Conservation (phyloP, 2,329 filamentous ascomycete genomes). For the Teratosphaeria zuluensis region DNA sequence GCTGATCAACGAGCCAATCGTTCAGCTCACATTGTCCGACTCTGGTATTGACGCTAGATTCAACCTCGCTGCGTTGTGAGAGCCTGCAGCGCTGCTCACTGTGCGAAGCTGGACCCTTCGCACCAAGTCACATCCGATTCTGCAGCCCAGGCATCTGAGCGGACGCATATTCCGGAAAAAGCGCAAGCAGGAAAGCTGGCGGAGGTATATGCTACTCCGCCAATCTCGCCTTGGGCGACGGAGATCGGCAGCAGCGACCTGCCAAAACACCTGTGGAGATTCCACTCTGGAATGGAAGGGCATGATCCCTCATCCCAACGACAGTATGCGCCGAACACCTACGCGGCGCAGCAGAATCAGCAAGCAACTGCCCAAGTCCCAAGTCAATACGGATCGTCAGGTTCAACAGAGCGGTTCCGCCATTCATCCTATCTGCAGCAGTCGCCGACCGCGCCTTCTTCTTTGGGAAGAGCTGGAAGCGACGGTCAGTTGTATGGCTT, state of each 20-base stretch:
- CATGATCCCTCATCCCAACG: slow-evolving; percentile 24
- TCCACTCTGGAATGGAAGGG: slow-evolving; percentile 24
- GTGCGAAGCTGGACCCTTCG: not conserved
- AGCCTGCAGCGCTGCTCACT: not conserved
- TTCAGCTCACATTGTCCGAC: not conserved
- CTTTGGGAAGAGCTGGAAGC: slow-evolving; percentile 28
- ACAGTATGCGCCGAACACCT: slow-evolving; percentile 24
- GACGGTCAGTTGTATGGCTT: slow-evolving; percentile 39
- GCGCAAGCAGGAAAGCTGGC: slow-evolving; percentile 13
- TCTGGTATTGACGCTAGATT: not conserved
- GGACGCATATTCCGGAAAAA: not conserved
- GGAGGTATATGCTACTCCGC: slow-evolving; percentile 24
- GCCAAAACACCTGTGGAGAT: slow-evolving; percentile 9
- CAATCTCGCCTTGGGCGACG: slow-evolving; percentile 22
- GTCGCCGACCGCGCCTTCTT: slow-evolving; percentile 33
- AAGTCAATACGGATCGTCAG: slow-evolving; percentile 34
- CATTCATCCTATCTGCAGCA: slow-evolving; percentile 36
- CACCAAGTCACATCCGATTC: not conserved
- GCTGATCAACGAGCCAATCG: not conserved
- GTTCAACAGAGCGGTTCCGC: slow-evolving; percentile 39
- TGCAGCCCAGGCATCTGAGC: not conserved
- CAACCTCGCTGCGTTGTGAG: not conserved
- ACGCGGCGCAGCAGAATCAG: slow-evolving; percentile 19
- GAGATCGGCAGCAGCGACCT: slow-evolving; percentile 11
- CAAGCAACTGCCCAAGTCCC: slow-evolving; percentile 25